A percentile compares a stretch with the other conserved stretches of the same genome.
Evolutionary conservation across 2,329 filamentous ascomycete species (phyloP).

Genomic region (Paecilomyces niveus): DNA sequence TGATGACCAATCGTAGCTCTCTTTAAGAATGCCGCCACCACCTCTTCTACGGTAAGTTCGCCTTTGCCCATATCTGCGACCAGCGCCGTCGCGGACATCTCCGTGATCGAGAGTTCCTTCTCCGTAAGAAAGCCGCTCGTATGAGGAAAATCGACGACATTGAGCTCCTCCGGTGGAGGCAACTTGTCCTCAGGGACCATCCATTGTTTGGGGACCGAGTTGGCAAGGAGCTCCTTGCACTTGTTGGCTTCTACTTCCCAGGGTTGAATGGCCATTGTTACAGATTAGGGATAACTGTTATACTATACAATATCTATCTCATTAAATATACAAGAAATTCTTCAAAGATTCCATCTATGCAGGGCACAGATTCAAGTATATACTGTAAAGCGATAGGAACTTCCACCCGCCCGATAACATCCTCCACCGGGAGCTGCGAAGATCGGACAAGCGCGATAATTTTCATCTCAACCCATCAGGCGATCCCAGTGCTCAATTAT

Average conservation of each 20-base stretch:
- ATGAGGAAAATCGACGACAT: slow-evolving; percentile 24
- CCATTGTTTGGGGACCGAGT: slow-evolving; percentile 30
- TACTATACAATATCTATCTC: no score
- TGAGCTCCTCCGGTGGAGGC: slow-evolving; percentile 19
- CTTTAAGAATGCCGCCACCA: slow-evolving; percentile 26
- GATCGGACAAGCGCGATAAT: background rate
- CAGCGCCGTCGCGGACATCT: slow-evolving; percentile 27
- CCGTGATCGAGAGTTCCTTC: slow-evolving; percentile 47
- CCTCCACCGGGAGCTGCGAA: background rate
- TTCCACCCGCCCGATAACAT: background rate
- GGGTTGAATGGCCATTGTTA: slow-evolving; percentile 6
- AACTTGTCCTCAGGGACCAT: slow-evolving; percentile 20
- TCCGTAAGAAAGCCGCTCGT: slow-evolving; percentile 43
- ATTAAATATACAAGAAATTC: background rate
- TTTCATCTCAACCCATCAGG: background rate
- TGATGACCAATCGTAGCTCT: slow-evolving; percentile 27
- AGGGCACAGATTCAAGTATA: background rate
- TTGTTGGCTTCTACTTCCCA: slow-evolving; percentile 27
- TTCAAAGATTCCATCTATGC: background rate
- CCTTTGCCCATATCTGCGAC: slow-evolving; percentile 6
- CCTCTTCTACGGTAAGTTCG: slow-evolving; percentile 22
- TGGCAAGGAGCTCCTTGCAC: slow-evolving; percentile 23
- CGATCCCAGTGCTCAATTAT: background rate
- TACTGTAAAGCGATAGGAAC: background rate
- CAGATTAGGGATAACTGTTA: background rate